Base-by-base conservation (phyloP, 2,329 filamentous ascomycete species). In the Diaporthe capsici region DNA sequence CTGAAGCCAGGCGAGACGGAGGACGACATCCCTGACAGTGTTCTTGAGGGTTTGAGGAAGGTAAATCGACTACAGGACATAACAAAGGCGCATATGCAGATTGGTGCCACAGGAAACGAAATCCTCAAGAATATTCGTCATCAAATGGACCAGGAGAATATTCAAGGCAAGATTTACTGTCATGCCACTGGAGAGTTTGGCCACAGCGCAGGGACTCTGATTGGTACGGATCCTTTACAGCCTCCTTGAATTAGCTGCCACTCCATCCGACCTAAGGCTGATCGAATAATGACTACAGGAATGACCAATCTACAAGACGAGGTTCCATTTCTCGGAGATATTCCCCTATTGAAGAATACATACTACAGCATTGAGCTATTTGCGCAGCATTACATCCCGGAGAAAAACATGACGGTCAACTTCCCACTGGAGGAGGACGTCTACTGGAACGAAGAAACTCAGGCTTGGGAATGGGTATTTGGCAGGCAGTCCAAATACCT, bases 321-420 rank as follows among this genome's bases (percentile, higher is more conserved):
- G n/a, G 87, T 89, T 8, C 85, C 86, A 0, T 81, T 86, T 7
- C 79, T 88, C 0, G 87, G 87, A 13, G 87, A 89, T 49, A 77
- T 88, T 60, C 86, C 85, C 0, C 77, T 88, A 17, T 78, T 89
- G 53, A 81, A 84, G 67, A 81, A 86, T 57, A 88, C 84, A 12
- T 89, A 88, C 79, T 88, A 88, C 79, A 89, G 87, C 80, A 83
- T 89, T 71, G 87, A 89, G 80, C 83, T 89, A n/a, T 84, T 83
- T 71, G 87, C 86, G 4, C 84, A 87, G 79, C 85, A 88, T 77
- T 87, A 84, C 72, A 85, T 88, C 10, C 84, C 85, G 0, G 87
- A 88, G 78, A 78, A 80, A 34, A 87, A 88, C 74, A 80, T 78
- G 76, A 87, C 86, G 1, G 79, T 88, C 49, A 79, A 82, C n/a